Base-by-base conservation (phyloP, 345 rosid genomes). In the Lumnitzera racemosa region DNA sequence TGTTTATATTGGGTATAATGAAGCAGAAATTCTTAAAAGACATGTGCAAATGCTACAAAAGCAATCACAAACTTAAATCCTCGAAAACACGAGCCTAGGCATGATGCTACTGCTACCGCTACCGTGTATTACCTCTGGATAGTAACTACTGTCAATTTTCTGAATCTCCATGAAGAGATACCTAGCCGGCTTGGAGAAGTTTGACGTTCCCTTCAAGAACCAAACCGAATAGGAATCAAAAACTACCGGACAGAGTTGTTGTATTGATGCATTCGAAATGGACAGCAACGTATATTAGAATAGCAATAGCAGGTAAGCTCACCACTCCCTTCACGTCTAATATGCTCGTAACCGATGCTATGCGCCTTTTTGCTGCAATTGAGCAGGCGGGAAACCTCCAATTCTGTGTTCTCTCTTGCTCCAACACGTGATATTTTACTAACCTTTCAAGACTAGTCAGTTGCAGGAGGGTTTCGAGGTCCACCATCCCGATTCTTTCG, bases 271-370 rank as follows among this genome's bases (percentile, higher is more conserved):
- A 27, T 27, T 27, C 31, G 5, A 27, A 27, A 27, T 27, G 1
- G 31, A 27, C 31, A 27, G 5, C 31, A 36, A 36, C 20, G 43
- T 36, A 36, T 36, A 9, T 36, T 36, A 36, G 10, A 5, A 36
- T 4, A 36, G 43, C 43, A 36, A 9, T 36, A 36, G 43, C 11
- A 36, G 43, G 11, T 29, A 29, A n/a, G 47, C 87, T 82, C 48
- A 85, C 91, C 78, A 85, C 84, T 70, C 78, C 88, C 69, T 74
- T 75, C 16, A 81, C 91, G 69, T 85, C 91, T 57, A 85, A 63
- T 67, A 85, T 77, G 65, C 80, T 80, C 15, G 78, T 85, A 15
- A 74, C 70, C 41, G 86, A 80, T 13, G 83, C 80, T 46, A 85
- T 63, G 57, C 81, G 86, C 64, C 72, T 80, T 68, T 71, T 76